These are phyloP conservation scores for Fusarium poae DNA, from an alignment of 2,329 filamentous ascomycete species.

Conservation along the genomic window DNA sequence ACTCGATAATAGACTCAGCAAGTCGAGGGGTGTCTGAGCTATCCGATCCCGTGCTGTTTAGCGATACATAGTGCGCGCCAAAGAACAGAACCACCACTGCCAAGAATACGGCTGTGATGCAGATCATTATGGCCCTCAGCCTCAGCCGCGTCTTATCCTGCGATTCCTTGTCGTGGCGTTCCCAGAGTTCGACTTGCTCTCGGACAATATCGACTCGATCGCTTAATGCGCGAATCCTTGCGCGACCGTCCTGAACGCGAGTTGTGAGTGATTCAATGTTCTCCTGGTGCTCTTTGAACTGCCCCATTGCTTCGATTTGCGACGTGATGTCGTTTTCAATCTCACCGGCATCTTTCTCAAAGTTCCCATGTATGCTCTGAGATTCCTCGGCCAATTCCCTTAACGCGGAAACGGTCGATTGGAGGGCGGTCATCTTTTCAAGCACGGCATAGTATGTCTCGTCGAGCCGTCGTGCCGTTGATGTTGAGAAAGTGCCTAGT, in stretches of 20 bases:
- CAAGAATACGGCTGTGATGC: slow-evolving; percentile 64
- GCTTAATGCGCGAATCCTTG: slow-evolving; percentile 70
- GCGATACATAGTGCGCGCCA: slow-evolving; percentile 46
- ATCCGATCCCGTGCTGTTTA: slow-evolving; percentile 21
- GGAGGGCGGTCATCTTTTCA: slow-evolving; percentile 74
- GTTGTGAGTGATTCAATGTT: slow-evolving; percentile 72
- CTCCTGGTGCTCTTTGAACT: slow-evolving; percentile 74
- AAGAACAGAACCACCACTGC: slow-evolving; percentile 61
- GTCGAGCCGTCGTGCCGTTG: slow-evolving; percentile 75
- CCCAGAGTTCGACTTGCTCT: slow-evolving; percentile 74
- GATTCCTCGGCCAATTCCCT: slow-evolving; percentile 75
- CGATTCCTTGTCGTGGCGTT: slow-evolving; percentile 74
- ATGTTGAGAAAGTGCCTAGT: slow-evolving; percentile 71
- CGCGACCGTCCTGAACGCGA: slow-evolving; percentile 71
- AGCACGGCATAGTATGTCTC: slow-evolving; percentile 80
- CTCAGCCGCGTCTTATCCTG: slow-evolving; percentile 75
- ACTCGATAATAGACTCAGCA: slow-evolving; percentile 45
- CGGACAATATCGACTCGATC: slow-evolving; percentile 74
- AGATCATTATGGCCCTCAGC: slow-evolving; percentile 73
- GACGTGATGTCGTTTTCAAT: slow-evolving; percentile 70
- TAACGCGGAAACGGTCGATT: slow-evolving; percentile 73
- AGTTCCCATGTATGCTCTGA: slow-evolving; percentile 68
- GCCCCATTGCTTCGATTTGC: slow-evolving; percentile 71
- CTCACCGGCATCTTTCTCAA: slow-evolving; percentile 70
- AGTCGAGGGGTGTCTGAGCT: slow-evolving; percentile 22